Percentiles rank a stretch among this genome's conserved stretches.
Conservation (phyloP, 371 early-diverging fungal species). For the Mortierella sp. region DNA sequence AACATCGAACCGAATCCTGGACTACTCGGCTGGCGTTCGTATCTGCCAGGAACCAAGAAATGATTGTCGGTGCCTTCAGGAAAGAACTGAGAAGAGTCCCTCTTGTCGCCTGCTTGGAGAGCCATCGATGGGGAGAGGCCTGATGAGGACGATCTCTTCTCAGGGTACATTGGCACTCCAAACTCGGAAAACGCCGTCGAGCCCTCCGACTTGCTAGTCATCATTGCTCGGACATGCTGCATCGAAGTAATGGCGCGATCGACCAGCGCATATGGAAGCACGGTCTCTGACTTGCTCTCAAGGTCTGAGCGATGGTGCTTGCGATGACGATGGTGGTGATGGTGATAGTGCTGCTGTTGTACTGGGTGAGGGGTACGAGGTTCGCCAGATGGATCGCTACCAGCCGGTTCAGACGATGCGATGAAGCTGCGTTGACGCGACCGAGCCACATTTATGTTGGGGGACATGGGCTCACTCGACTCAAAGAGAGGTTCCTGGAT, state of each 20-base stretch:
- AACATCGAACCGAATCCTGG: slow-evolving; percentile 57
- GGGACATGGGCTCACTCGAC: slow-evolving; percentile 20
- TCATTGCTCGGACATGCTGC: slow-evolving; percentile 39
- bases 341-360: background rate
- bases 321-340: slow-evolving; percentile 35
- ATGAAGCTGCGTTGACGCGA: slow-evolving; percentile 21
- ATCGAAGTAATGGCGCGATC: slow-evolving; percentile 34
- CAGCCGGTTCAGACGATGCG: slow-evolving; percentile 22
- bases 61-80: slow-evolving; percentile 22
- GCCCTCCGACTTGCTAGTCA: slow-evolving; percentile 5
- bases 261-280: slow-evolving; percentile 27
- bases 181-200: slow-evolving; percentile 10
- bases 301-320: slow-evolving; percentile 21
- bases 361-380: slow-evolving; percentile 9
- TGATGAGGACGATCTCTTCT: slow-evolving; percentile 13
- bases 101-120: slow-evolving; percentile 9
- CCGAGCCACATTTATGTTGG: slow-evolving; percentile 3
- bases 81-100: slow-evolving; percentile 23
- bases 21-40: slow-evolving; percentile 45
- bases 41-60: slow-evolving; percentile 37
- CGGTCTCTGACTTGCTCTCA: slow-evolving; percentile 15
- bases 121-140: slow-evolving; percentile 39
- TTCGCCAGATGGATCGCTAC: background rate
- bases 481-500: slow-evolving; percentile 25
- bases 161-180: slow-evolving; percentile 35